These are phyloP conservation scores for Solanum aculeatissimum DNA, from an alignment of 305 asterid genomes.

Conservation along the genomic window DNA sequence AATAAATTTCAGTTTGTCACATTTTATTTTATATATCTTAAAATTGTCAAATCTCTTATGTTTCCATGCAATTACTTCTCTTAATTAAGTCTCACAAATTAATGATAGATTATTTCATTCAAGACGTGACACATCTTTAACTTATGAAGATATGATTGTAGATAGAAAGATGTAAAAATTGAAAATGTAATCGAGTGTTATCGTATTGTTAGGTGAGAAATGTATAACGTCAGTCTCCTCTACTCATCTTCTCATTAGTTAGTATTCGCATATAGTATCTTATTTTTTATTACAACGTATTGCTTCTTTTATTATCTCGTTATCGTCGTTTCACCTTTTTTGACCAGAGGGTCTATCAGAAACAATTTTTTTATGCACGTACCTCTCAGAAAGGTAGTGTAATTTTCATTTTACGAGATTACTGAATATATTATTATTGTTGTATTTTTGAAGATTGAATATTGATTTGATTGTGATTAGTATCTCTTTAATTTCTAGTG, in stretches of 20 bases:
- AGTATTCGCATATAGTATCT: not conserved
- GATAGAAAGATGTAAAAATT: too few relatives aligned
- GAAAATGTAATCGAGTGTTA: too few relatives aligned
- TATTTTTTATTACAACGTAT: not conserved
- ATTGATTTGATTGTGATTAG: not conserved
- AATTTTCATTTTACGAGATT: not conserved
- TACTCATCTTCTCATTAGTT: too few relatives aligned
- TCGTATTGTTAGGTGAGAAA: too few relatives aligned
- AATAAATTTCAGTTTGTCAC: too few relatives aligned
- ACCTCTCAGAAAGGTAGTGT: not conserved
- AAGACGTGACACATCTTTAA: too few relatives aligned
- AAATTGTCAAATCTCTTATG: not conserved
- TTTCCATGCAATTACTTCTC: too few relatives aligned
- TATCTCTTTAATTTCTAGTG: not conserved
- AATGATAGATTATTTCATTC: not conserved
- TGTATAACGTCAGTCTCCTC: too few relatives aligned
- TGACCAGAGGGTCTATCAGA: accelerated
- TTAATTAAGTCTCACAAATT: not conserved
- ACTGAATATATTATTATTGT: not conserved
- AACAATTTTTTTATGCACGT: not conserved
- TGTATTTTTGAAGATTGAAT: not conserved
- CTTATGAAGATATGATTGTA: too few relatives aligned
- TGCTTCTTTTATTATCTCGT: not conserved
- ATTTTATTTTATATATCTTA: not conserved
- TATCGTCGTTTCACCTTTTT: not conserved